These are phyloP conservation scores for Arthrobotrys conoides DNA, from an alignment of 2,329 filamentous ascomycete genomes.

Conservation along the genomic window DNA sequence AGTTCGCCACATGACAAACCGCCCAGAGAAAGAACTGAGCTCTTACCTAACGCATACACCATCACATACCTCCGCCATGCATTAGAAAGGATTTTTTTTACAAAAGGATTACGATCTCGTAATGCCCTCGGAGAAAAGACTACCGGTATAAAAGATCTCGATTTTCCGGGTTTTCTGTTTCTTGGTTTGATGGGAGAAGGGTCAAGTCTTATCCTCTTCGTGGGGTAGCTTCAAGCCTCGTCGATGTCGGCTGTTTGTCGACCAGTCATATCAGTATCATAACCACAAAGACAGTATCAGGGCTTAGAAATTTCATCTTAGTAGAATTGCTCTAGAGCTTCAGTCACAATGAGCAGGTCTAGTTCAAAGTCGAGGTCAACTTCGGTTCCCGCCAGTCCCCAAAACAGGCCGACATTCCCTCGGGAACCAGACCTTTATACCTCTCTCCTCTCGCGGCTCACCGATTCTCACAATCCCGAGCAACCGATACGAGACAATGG, in stretches of 20 bases:
- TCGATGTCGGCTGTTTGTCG: conserved; percentile 23
- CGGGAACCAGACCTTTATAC: conserved; percentile 54
- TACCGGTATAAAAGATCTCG: conserved; percentile 10
- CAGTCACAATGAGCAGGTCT: conserved; percentile 42
- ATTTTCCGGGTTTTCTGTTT: background rate
- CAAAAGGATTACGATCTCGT: conserved; percentile 13
- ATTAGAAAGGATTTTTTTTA: conserved; percentile 8
- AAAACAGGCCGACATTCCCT: conserved; percentile 34
- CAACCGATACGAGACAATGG: conserved; percentile 76
- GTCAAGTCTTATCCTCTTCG: conserved; percentile 29
- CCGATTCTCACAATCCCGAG: conserved; percentile 61
- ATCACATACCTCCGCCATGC: conserved; percentile 31
- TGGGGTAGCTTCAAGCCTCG: conserved; percentile 28
- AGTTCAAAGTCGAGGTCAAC: conserved; percentile 49
- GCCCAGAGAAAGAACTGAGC: conserved; percentile 13
- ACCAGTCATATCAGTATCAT: background rate
- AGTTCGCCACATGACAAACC: conserved; percentile 33
- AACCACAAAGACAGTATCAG: background rate
- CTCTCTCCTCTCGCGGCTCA: conserved; percentile 52
- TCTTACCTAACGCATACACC: conserved; percentile 27
- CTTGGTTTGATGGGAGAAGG: conserved; percentile 14
- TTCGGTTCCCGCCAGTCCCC: conserved; percentile 40
- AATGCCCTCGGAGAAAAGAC: conserved; percentile 22
- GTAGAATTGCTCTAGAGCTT: background rate
- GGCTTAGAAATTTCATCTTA: background rate